Percentiles rank a stretch among this genome's conserved stretches.
Evolutionary conservation across 495 filamentous ascomycete species (phyloP).

Genomic region (Podospora appendiculata): DNA sequence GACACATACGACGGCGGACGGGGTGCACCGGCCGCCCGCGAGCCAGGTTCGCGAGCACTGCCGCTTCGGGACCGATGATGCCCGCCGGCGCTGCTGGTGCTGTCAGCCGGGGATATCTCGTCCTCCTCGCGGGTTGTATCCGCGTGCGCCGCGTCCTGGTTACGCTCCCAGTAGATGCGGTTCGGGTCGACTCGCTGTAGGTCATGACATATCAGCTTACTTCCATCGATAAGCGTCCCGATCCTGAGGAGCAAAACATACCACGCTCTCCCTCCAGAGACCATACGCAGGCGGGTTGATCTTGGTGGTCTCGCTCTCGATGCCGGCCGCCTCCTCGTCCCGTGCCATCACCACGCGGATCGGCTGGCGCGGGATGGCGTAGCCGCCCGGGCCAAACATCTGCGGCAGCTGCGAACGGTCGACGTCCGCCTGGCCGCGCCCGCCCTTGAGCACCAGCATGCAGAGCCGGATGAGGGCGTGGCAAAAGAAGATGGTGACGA

Average conservation of each 20-base stretch:
- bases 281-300: constrained; percentile 81
- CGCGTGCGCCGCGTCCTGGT: constrained; percentile 25
- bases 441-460: constrained; percentile 46
- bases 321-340: constrained; percentile 54
- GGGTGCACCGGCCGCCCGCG: constrained; percentile 4
- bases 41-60: constrained; percentile 1
- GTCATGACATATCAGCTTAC: background rate
- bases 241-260: constrained; percentile 34
- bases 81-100: constrained; percentile 1
- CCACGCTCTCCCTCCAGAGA: constrained; percentile 73
- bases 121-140: background rate
- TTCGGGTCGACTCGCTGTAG: constrained; percentile 66
- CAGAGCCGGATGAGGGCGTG: constrained; percentile 68
- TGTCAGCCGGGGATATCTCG: background rate
- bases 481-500: constrained; percentile 69
- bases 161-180: constrained; percentile 70
- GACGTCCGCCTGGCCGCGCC: constrained; percentile 19
- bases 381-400: constrained; percentile 43
- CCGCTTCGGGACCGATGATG: background rate
- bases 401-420: constrained; percentile 22
- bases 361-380: constrained; percentile 53
- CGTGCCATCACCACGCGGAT: constrained; percentile 54
- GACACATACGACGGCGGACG: constrained; percentile 66
- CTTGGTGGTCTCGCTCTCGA: constrained; percentile 45
- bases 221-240: too few species aligned